Evolutionary conservation across 1,284 basidiomycete genomes (phyloP).

Genomic region (Malassezia equina): DNA sequence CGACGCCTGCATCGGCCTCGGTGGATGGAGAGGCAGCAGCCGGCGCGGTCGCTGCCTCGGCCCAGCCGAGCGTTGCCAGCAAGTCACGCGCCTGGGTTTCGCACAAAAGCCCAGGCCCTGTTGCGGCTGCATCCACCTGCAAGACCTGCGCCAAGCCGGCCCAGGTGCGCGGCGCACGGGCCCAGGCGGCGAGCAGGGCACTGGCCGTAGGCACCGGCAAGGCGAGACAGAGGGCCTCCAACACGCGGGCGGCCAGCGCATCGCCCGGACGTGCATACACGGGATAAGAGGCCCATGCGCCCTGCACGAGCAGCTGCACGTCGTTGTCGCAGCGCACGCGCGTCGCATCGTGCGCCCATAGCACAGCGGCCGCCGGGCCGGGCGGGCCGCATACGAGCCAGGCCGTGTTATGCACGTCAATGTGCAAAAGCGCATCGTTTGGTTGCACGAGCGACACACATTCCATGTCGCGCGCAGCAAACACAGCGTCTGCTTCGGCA

Average conservation of each 20-base stretch:
- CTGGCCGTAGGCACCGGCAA: neutral
- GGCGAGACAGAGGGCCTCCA: slow-evolving; percentile 3
- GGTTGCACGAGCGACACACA: neutral
- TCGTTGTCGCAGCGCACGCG: neutral
- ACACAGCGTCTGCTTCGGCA: neutral
- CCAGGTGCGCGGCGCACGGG: neutral
- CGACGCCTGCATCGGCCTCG: neutral
- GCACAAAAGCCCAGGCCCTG: neutral
- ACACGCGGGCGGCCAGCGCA: neutral
- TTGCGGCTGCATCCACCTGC: neutral
- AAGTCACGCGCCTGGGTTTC: neutral
- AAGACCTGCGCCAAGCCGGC: neutral
- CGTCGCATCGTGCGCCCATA: neutral
- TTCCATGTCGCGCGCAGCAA: neutral
- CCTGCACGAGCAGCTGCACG: neutral
- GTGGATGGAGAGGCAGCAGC: neutral
- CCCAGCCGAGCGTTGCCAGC: neutral
- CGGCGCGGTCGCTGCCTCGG: neutral
- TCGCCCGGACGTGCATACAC: neutral
- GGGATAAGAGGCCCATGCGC: neutral
- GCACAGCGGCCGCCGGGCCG: neutral
- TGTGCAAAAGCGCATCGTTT: neutral
- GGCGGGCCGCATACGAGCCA: neutral
- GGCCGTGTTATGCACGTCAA: neutral
- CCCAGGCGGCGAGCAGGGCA: neutral